Percentiles rank a stretch among this genome's conserved stretches.
These are phyloP conservation scores for Corniculantispora saksenae DNA, from an alignment of 2,329 filamentous ascomycete genomes.

Conservation along the genomic window DNA sequence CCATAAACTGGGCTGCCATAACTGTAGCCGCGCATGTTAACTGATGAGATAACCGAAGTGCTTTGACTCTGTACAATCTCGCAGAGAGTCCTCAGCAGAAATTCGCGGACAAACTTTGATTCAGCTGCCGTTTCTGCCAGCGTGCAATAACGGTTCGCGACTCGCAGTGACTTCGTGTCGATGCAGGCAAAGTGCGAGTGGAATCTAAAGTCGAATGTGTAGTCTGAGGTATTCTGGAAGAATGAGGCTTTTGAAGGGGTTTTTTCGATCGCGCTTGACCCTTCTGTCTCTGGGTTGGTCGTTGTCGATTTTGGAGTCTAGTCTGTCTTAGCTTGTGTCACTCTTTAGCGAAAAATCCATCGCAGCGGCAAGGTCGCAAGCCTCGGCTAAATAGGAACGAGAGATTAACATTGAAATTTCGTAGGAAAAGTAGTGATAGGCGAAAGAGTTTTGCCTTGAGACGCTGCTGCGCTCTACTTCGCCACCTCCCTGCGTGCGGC, in stretches of 20 bases:
- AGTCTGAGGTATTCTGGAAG: background rate
- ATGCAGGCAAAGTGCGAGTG: background rate
- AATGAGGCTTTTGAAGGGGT: too few species aligned
- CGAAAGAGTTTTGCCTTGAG: background rate
- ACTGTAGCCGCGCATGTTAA: background rate
- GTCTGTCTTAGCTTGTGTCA: background rate
- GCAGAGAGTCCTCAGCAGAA: background rate
- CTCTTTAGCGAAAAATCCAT: background rate
- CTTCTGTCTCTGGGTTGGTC: background rate
- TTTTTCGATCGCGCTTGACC: too few species aligned
- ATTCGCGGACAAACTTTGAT: background rate
- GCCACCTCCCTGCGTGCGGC: background rate
- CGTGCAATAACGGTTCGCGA: background rate
- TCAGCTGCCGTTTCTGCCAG: background rate
- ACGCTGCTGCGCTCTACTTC: background rate
- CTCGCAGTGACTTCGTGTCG: background rate
- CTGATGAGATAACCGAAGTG: background rate
- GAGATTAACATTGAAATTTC: conserved; percentile 28
- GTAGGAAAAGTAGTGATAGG: conserved; percentile 18
- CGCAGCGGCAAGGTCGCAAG: background rate
- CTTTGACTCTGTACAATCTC: background rate
- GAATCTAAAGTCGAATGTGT: background rate
- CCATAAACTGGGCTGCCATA: conserved; percentile 42
- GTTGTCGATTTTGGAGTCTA: background rate
- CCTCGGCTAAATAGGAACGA: conserved; percentile 11